Percentiles rank a stretch among this genome's conserved stretches.
phyloP scores from a whole-genome alignment of 148 eudicot species.

The Chenopodium formosanum region DNA sequence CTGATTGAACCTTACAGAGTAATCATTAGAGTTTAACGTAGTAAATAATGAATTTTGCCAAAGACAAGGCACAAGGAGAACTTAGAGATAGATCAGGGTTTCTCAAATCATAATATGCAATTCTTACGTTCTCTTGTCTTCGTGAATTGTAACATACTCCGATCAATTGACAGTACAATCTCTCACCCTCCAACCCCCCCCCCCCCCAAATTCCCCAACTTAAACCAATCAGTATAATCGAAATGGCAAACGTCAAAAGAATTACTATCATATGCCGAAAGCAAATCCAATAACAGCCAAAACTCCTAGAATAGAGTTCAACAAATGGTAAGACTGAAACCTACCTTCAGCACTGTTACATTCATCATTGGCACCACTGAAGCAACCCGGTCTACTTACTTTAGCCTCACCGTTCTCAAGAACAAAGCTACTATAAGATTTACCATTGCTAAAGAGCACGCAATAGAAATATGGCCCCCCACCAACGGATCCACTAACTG shows the following conservation, averaged over 20 bases:
- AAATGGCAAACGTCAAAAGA: neutral
- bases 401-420: slow-evolving; percentile 62
- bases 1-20: neutral
- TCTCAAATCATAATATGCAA: neutral
- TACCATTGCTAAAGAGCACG: slow-evolving; percentile 75
- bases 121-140: neutral
- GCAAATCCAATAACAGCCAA: slow-evolving; percentile 31
- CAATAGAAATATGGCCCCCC: slow-evolving; percentile 94
- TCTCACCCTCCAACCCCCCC: neutral
- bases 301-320: slow-evolving; percentile 36
- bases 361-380: slow-evolving; percentile 79
- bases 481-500: slow-evolving; percentile 77
- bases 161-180: neutral
- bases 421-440: slow-evolving; percentile 60
- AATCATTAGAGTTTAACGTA: no score
- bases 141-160: neutral
- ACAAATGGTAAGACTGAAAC: slow-evolving; percentile 26
- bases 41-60: neutral
- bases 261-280: slow-evolving; percentile 33
- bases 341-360: slow-evolving; percentile 47
- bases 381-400: slow-evolving; percentile 74
- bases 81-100: neutral
- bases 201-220: neutral
- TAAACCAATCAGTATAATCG: neutral
- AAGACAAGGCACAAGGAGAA: neutral